Evolutionary conservation across 2,329 filamentous ascomycete genomes (phyloP).

Genomic region (Tolypocladium ophioglossoides): DNA sequence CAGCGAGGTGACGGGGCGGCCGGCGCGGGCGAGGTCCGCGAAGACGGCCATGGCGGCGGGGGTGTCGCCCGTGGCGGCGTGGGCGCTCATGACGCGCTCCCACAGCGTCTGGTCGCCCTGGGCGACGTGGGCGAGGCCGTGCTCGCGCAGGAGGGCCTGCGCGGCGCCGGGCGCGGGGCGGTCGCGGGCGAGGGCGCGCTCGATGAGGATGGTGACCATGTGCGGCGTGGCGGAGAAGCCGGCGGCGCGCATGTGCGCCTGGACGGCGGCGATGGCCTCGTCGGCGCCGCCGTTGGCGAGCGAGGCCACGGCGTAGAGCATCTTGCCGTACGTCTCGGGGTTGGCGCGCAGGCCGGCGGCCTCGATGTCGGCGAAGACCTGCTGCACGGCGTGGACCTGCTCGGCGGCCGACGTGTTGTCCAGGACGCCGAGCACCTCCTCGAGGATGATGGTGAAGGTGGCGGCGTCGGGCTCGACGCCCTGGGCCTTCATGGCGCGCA

Average conservation of each 20-base stretch:
- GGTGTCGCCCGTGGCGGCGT: conserved; percentile 42
- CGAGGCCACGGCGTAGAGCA: conserved; percentile 44
- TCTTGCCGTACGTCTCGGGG: conserved; percentile 54
- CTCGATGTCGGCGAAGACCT: conserved; percentile 48
- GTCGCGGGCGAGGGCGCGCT: conserved; percentile 50
- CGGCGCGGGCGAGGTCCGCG: conserved; percentile 27
- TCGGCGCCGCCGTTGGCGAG: conserved; percentile 27
- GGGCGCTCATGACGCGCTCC: conserved; percentile 60
- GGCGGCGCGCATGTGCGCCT: conserved; percentile 48
- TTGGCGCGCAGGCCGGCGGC: conserved; percentile 47
- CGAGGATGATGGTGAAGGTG: conserved; percentile 65
- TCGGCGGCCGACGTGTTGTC: conserved; percentile 28
- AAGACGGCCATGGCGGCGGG: conserved; percentile 38
- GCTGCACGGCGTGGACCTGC: conserved; percentile 40
- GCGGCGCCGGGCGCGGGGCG: conserved; percentile 51
- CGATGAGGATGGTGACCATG: conserved; percentile 65
- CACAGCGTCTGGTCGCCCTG: conserved; percentile 53
- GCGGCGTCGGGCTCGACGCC: conserved; percentile 50
- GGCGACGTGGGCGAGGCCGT: conserved; percentile 26
- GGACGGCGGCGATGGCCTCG: conserved; percentile 46
- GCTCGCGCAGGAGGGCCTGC: conserved; percentile 48
- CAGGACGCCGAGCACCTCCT: conserved; percentile 39
- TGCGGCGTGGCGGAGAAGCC: conserved; percentile 47
- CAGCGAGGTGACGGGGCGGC: conserved; percentile 30
- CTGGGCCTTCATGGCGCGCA: conserved; percentile 47